A percentile compares a stretch with the other conserved stretches of the same genome.
Conservation (phyloP, 2,329 filamentous ascomycete genomes). For the Penicillium italicum region DNA sequence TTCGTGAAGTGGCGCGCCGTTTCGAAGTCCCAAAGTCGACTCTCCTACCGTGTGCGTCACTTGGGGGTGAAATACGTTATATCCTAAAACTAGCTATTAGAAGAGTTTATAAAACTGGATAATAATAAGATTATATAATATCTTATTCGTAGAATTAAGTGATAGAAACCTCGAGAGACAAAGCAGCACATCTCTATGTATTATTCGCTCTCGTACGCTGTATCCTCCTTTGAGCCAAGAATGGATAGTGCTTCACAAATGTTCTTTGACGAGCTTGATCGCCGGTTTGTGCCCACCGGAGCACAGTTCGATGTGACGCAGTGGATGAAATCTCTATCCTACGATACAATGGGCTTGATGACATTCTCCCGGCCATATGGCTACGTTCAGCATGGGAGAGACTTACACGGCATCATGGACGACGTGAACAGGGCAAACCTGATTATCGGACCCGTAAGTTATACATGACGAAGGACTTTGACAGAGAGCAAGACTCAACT, state of each 20-base stretch:
- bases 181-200: conserved; percentile 5
- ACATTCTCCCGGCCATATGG: conserved; percentile 31
- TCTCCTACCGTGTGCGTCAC: too few species aligned
- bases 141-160: background rate
- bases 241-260: conserved; percentile 6
- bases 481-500: background rate
- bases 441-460: conserved; percentile 4
- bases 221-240: conserved; percentile 4
- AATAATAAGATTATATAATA: background rate
- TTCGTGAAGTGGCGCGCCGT: too few species aligned
- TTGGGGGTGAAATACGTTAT: too few species aligned
- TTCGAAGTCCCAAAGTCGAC: too few species aligned
- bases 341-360: conserved; percentile 33
- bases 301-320: conserved; percentile 19
- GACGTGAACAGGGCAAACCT: conserved; percentile 2
- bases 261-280: conserved; percentile 25
- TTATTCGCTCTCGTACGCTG: conserved; percentile 4
- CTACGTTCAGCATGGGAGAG: conserved; percentile 28
- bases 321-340: conserved; percentile 35
- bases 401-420: conserved; percentile 27
- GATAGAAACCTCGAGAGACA: background rate
- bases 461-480: background rate
- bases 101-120: background rate
- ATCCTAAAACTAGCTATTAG: background rate
- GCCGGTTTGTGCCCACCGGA: conserved; percentile 9